phyloP scores from a whole-genome alignment of 1,139 yeast genomes.

The Wickerhamiella infanticola region DNA sequence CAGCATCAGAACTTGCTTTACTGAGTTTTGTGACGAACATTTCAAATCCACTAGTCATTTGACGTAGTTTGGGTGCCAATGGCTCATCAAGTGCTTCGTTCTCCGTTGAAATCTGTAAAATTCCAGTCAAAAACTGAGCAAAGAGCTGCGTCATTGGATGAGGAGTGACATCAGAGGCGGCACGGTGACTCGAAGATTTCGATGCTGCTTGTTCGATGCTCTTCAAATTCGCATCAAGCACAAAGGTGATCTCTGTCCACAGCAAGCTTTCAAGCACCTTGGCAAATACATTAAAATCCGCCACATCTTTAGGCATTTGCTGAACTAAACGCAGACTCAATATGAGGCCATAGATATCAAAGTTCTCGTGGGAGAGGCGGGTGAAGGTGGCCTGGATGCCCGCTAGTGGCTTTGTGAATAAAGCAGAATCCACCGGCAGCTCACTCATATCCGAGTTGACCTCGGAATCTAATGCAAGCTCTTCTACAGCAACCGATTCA shows the following conservation, averaged over 20 bases:
- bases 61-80: constrained; percentile 45
- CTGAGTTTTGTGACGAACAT: constrained; percentile 50
- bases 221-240: constrained; percentile 10
- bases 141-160: constrained; percentile 68
- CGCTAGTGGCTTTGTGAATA: constrained; percentile 38
- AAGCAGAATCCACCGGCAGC: constrained; percentile 17
- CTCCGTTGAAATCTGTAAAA: constrained; percentile 36
- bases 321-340: constrained; percentile 65
- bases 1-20: constrained; percentile 26
- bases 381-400: constrained; percentile 35
- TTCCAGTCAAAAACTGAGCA: constrained; percentile 57
- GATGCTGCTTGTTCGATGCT: constrained; percentile 14
- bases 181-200: constrained; percentile 18
- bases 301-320: constrained; percentile 15
- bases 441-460: not conserved
- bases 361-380: constrained; percentile 35
- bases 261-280: constrained; percentile 1
- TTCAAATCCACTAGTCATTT: constrained; percentile 71
- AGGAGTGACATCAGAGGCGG: constrained; percentile 30
- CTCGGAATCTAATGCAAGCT: not conserved
- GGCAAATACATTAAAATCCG: constrained; percentile 2
- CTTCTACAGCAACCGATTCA: not conserved
- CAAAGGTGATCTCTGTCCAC: constrained; percentile 6
- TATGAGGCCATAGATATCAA: constrained; percentile 65
- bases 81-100: constrained; percentile 38